Evolutionary conservation across 495 filamentous ascomycete genomes (phyloP).

Genomic region (Neurospora sp.): DNA sequence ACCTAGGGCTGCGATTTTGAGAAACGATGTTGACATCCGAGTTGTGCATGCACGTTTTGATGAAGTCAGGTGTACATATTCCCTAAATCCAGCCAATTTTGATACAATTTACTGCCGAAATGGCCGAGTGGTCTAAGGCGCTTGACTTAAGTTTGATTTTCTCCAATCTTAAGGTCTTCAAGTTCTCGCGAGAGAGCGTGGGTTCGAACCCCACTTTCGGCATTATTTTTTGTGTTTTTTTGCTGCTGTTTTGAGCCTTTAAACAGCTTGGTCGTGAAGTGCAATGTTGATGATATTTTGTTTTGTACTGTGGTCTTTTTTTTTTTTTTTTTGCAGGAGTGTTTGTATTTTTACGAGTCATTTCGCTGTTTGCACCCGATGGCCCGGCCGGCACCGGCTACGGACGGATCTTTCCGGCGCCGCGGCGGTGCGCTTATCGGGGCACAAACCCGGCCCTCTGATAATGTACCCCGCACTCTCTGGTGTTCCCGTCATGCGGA

Average conservation of each 20-base stretch:
- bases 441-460: not conserved
- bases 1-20: too few relatives aligned
- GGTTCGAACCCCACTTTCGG: not conserved
- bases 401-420: too few relatives aligned
- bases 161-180: not conserved
- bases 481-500: not conserved
- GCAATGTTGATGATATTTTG: not conserved
- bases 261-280: too few relatives aligned
- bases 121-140: not conserved
- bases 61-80: not conserved
- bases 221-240: not conserved
- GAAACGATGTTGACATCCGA: not conserved
- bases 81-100: rapidly evolving
- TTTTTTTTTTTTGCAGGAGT: not conserved
- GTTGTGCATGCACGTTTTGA: not conserved
- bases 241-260: not conserved
- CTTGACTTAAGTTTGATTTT: not conserved
- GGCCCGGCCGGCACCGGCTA: too few relatives aligned
- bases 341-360: not conserved
- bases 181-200: not conserved
- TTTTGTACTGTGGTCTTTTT: not conserved
- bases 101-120: not conserved
- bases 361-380: not conserved
- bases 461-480: not conserved
- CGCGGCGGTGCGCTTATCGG: not conserved